Percentiles rank a stretch among this genome's conserved stretches.
These are phyloP conservation scores for Alectoria sarmentosa DNA, from an alignment of 495 filamentous ascomycete species.

Conservation along the genomic window DNA sequence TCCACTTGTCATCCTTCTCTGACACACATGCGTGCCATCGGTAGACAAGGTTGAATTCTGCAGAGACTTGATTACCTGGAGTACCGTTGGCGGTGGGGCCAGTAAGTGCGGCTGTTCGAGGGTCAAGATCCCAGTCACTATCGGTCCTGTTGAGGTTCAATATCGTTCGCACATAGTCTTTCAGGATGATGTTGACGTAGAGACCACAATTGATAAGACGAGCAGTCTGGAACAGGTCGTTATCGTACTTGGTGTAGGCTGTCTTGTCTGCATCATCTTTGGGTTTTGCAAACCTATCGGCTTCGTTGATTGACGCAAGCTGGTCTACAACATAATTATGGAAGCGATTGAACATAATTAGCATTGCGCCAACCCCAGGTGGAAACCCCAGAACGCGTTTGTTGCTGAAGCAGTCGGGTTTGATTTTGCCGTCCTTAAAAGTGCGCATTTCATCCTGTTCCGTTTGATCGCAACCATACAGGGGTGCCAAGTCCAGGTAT, in stretches of 20 bases:
- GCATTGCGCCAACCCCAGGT: constrained; percentile 67
- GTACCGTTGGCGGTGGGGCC: constrained; percentile 35
- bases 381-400: constrained; percentile 75
- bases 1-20: constrained; percentile 66
- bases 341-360: constrained; percentile 71
- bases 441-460: constrained; percentile 73
- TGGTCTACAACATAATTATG: constrained; percentile 66
- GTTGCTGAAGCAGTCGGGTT: constrained; percentile 74
- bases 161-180: constrained; percentile 79
- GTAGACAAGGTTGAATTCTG: constrained; percentile 72
- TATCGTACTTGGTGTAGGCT: constrained; percentile 60
- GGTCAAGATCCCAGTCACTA: constrained; percentile 69
- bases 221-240: constrained; percentile 70
- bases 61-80: constrained; percentile 67
- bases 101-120: constrained; percentile 42
- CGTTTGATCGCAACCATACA: constrained; percentile 75
- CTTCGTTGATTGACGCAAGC: constrained; percentile 53
- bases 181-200: constrained; percentile 70
- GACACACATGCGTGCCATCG: constrained; percentile 77
- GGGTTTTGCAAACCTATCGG: constrained; percentile 46
- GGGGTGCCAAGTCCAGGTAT: constrained; percentile 75
- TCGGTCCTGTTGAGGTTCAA: constrained; percentile 66
- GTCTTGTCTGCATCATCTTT: constrained; percentile 36
- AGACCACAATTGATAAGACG: constrained; percentile 67
- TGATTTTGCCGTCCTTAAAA: constrained; percentile 74